These are phyloP conservation scores for Colletotrichum sp. DNA, from an alignment of 2,329 filamentous ascomycete species.

Conservation along the genomic window DNA sequence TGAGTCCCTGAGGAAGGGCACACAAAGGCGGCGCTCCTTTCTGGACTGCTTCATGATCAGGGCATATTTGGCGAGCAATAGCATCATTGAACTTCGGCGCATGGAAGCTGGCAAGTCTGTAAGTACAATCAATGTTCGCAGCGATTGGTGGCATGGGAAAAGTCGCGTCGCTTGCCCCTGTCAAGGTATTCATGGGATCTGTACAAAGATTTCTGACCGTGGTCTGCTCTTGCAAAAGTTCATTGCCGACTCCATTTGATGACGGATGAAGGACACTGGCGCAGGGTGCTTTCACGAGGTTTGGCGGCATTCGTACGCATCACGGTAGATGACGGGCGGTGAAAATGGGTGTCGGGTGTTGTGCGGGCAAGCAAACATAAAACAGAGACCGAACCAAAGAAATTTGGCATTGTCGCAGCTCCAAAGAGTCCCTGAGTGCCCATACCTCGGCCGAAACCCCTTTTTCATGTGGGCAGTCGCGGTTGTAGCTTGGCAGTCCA, in stretches of 20 bases:
- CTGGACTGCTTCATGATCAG: too few relatives aligned
- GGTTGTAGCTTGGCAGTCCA: background rate
- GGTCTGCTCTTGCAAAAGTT: background rate
- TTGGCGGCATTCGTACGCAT: background rate
- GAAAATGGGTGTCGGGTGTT: background rate
- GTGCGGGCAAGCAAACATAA: background rate
- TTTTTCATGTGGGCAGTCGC: background rate
- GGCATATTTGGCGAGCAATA: background rate
- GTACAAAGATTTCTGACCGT: fast-evolving
- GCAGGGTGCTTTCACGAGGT: background rate
- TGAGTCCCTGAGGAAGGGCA: background rate
- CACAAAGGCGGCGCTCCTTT: background rate
- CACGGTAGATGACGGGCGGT: background rate
- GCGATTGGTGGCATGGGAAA: background rate
- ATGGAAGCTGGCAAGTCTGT: background rate
- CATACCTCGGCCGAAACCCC: background rate
- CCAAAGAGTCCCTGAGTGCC: background rate
- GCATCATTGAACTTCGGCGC: background rate
- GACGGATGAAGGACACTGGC: background rate
- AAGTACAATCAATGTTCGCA: background rate
- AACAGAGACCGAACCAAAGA: background rate
- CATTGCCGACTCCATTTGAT: background rate
- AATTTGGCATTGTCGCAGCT: background rate
- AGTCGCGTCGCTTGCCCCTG: background rate
- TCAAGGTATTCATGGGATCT: background rate